These are phyloP conservation scores for Candida krabiensis DNA, from an alignment of 805 yeast species.

Conservation along the genomic window DNA sequence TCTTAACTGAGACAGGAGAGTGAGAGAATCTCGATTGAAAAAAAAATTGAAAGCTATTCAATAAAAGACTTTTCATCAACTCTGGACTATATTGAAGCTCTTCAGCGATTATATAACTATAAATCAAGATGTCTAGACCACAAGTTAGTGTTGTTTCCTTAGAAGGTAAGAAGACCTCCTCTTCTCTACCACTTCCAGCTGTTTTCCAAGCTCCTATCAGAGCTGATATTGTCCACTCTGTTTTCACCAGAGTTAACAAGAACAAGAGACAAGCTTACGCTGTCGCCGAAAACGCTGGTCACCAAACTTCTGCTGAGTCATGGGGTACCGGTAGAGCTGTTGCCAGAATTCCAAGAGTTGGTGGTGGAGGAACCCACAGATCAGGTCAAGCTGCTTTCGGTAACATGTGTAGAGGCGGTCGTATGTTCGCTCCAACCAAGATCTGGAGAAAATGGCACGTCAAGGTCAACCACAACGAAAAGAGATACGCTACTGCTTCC, in stretches of 20 bases:
- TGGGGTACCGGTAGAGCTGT: constrained; percentile 99
- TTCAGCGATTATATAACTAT: constrained; percentile 1
- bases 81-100: no score
- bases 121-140: constrained; percentile 62
- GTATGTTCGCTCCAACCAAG: constrained; percentile 99
- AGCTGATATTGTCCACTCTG: constrained; percentile 99
- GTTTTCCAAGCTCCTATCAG: constrained; percentile 99
- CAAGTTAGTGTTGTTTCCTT: constrained; percentile 90
- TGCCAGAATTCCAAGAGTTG: constrained; percentile 99
- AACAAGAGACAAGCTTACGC: constrained; percentile 99
- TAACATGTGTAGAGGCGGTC: constrained; percentile 99
- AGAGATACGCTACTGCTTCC: constrained; percentile 99
- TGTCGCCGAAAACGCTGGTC: constrained; percentile 98
- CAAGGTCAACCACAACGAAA: constrained; percentile 99
- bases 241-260: constrained; percentile 97
- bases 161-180: constrained; percentile 81
- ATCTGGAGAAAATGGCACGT: constrained; percentile 99
- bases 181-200: constrained; percentile 93
- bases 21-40: no score
- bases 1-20: no score
- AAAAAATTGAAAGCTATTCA: no score
- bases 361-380: constrained; percentile 99
- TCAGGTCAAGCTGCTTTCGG: constrained; percentile 99
- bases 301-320: constrained; percentile 99
- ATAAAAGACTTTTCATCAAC: no score